These are phyloP conservation scores for Tetrapisispora nanseiensis DNA, from an alignment of 805 yeast genomes.

Conservation along the genomic window DNA sequence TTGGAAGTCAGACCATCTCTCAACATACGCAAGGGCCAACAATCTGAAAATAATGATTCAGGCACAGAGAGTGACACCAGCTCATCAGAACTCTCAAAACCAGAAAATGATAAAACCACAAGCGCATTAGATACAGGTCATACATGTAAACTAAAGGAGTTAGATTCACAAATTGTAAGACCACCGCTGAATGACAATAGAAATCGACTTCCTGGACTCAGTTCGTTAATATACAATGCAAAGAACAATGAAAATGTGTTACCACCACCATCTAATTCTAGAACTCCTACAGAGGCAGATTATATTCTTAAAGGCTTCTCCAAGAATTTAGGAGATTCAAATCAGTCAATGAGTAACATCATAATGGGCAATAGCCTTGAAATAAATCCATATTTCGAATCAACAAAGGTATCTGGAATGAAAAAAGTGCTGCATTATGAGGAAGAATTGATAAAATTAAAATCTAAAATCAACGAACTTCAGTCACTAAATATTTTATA, in stretches of 20 bases:
- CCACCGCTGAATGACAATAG: neutral
- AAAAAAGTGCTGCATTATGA: neutral
- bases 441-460: slow-evolving; percentile 37
- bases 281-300: neutral
- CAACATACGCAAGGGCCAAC: too few species aligned
- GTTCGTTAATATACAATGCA: neutral
- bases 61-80: too few species aligned
- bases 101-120: neutral
- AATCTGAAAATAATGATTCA: too few species aligned
- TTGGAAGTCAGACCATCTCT: too few species aligned
- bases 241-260: neutral
- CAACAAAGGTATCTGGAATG: too few species aligned
- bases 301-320: neutral
- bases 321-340: neutral
- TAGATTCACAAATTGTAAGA: neutral
- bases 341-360: neutral
- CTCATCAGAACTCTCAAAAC: too few species aligned
- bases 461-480: slow-evolving; percentile 75
- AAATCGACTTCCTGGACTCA: neutral
- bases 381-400: too few species aligned
- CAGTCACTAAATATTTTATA: slow-evolving; percentile 86
- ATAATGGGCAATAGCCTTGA: too few species aligned
- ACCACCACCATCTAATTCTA: neutral
- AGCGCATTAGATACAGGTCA: neutral
- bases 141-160: too few species aligned